Conservation (phyloP, 192 early-diverging fungal genomes). For the Coemansia sp. region DNA sequence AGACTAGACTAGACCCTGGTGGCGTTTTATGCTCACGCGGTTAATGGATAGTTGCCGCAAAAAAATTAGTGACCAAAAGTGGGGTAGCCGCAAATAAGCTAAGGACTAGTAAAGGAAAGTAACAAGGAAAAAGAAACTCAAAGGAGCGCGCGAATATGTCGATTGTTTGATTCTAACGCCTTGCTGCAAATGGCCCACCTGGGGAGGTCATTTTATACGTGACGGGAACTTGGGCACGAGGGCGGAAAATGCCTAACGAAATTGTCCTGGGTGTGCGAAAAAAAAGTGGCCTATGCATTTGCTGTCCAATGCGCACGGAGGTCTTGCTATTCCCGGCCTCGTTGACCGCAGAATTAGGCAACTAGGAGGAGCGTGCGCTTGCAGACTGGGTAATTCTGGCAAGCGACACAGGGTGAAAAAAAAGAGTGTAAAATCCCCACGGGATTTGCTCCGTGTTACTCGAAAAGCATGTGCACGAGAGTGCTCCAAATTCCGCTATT, state of each 20-base stretch:
- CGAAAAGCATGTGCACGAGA: neutral
- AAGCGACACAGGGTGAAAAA: neutral
- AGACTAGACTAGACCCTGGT: slow-evolving; percentile 2
- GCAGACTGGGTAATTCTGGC: too few species aligned
- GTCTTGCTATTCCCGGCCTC: neutral
- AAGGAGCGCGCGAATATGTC: neutral
- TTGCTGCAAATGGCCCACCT: neutral
- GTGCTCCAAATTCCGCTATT: neutral
- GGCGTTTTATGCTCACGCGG: slow-evolving; percentile 2
- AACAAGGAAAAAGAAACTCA: neutral
- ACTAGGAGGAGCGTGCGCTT: too few species aligned
- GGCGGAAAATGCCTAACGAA: neutral
- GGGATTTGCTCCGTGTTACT: slow-evolving; percentile 2
- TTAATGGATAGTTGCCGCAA: neutral
- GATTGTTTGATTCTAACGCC: slow-evolving; percentile 3
- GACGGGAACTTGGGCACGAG: neutral
- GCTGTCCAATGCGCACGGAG: neutral
- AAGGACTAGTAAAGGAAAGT: slow-evolving; percentile 1
- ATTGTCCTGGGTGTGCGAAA: neutral
- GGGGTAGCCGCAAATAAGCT: slow-evolving; percentile 4
- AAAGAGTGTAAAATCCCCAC: neutral
- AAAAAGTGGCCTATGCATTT: slow-evolving; percentile 3
- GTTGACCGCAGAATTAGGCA: too few species aligned
- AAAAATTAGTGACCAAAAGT: neutral
- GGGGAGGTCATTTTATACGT: neutral